phyloP scores from a whole-genome alignment of 495 filamentous ascomycete species.

The Neurospora sp. region DNA sequence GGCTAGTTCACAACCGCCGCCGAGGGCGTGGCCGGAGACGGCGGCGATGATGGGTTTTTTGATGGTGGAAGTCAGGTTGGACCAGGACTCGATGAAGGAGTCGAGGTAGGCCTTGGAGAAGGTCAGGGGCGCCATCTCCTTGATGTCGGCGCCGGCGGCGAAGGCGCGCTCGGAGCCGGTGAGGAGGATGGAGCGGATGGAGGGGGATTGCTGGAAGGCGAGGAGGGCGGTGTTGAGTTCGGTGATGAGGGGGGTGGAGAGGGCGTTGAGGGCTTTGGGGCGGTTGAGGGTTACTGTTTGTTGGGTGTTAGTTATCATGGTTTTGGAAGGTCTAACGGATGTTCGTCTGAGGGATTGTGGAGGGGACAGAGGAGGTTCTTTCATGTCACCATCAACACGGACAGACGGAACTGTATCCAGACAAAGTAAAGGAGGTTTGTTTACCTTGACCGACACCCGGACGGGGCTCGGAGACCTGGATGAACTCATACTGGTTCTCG shows the following conservation, averaged over 20 bases:
- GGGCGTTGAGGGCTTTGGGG: slow-evolving; percentile 88
- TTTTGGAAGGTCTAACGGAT: background rate
- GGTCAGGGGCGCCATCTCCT: slow-evolving; percentile 88
- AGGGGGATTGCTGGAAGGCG: slow-evolving; percentile 57
- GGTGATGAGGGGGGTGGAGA: slow-evolving; percentile 73
- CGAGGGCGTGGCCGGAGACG: slow-evolving; percentile 87
- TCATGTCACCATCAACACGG: too few species aligned
- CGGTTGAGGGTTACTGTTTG: slow-evolving; percentile 81
- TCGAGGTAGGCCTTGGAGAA: slow-evolving; percentile 74
- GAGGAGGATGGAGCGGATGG: slow-evolving; percentile 68
- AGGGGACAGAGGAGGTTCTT: background rate
- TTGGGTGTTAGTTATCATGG: background rate
- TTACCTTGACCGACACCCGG: slow-evolving; percentile 83
- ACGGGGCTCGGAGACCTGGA: slow-evolving; percentile 71
- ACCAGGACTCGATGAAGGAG: slow-evolving; percentile 94
- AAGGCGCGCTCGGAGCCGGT: slow-evolving; percentile 85
- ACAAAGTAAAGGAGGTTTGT: background rate
- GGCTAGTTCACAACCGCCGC: slow-evolving; percentile 94
- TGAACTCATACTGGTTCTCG: slow-evolving; percentile 58
- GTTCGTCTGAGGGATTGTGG: background rate
- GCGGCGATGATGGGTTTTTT: slow-evolving; percentile 91
- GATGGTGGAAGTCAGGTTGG: slow-evolving; percentile 62
- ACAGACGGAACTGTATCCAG: too few species aligned
- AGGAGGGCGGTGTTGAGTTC: slow-evolving; percentile 81
- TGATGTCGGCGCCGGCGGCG: slow-evolving; percentile 95